Percentiles rank a stretch among this genome's conserved stretches.
Evolutionary conservation across 176 grass and related monocot genomes (phyloP).

Genomic region (Miscanthus lutarioriparius): DNA sequence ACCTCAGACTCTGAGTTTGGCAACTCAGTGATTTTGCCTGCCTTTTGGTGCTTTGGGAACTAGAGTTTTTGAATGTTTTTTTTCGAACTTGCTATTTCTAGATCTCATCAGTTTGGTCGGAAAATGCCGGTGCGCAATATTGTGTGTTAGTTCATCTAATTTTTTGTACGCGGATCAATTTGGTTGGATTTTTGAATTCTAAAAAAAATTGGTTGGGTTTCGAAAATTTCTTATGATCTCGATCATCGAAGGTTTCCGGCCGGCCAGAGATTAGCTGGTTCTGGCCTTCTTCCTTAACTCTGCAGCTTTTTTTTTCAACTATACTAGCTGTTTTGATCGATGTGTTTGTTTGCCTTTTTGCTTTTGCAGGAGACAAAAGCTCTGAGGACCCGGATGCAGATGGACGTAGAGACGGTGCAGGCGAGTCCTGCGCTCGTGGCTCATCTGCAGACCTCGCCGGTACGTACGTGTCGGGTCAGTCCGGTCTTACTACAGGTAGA

Average conservation of each 20-base stretch:
- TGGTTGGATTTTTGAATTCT: neutral
- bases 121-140: neutral
- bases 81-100: neutral
- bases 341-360: neutral
- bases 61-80: neutral
- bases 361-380: conserved; percentile 7
- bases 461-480: conserved; percentile 15
- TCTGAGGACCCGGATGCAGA: conserved; percentile 28
- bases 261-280: neutral
- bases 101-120: neutral
- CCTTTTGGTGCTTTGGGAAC: neutral
- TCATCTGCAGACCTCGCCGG: conserved; percentile 33
- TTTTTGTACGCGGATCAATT: neutral
- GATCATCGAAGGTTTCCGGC: neutral
- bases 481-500: neutral
- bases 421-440: conserved; percentile 29
- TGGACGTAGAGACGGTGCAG: conserved; percentile 42
- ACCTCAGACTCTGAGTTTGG: neutral
- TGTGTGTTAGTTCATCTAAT: neutral
- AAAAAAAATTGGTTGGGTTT: neutral
- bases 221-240: neutral
- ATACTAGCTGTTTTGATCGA: neutral
- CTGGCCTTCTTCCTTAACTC: neutral
- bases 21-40: neutral
- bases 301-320: neutral